These are phyloP conservation scores for Plasmodium cynomolgi DNA, from an alignment of 169 alveolate species.

Conservation along the genomic window DNA sequence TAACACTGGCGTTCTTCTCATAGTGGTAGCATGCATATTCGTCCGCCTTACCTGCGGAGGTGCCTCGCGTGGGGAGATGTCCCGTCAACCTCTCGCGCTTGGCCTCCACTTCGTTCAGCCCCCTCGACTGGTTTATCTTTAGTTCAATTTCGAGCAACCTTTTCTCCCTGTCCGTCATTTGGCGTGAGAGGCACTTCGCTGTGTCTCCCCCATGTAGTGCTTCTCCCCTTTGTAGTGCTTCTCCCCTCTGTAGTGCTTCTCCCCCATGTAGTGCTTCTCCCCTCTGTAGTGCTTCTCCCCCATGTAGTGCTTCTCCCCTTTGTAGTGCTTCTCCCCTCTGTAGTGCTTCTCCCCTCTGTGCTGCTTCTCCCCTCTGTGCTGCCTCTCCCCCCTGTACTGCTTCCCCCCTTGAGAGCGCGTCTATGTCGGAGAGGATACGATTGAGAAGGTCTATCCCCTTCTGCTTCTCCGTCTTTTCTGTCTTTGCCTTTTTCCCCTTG, in stretches of 20 bases:
- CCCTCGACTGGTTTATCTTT: slow-evolving; percentile 57
- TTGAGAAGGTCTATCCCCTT: slow-evolving; percentile 45
- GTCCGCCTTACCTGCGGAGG: slow-evolving; percentile 30
- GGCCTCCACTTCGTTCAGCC: slow-evolving; percentile 26
- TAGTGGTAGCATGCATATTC: slow-evolving; percentile 20
- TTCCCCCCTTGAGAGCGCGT: background rate
- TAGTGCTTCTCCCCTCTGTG: background rate
- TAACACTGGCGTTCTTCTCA: slow-evolving; percentile 22
- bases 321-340: background rate
- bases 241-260: background rate
- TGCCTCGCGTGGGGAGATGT: slow-evolving; percentile 11
- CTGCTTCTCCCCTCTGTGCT: background rate
- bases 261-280: background rate
- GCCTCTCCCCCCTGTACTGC: background rate
- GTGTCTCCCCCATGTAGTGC: background rate
- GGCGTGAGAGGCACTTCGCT: background rate
- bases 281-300: background rate
- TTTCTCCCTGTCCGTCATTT: slow-evolving; percentile 50
- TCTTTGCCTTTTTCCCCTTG: background rate
- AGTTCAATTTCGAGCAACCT: slow-evolving; percentile 19
- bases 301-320: background rate
- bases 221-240: background rate
- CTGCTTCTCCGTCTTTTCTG: slow-evolving; percentile 46
- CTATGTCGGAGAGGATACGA: slow-evolving; percentile 32
- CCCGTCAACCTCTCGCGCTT: background rate